These are phyloP conservation scores for Monoraphidium neglectum DNA, from an alignment of 139 green algal genomes.

Conservation along the genomic window DNA sequence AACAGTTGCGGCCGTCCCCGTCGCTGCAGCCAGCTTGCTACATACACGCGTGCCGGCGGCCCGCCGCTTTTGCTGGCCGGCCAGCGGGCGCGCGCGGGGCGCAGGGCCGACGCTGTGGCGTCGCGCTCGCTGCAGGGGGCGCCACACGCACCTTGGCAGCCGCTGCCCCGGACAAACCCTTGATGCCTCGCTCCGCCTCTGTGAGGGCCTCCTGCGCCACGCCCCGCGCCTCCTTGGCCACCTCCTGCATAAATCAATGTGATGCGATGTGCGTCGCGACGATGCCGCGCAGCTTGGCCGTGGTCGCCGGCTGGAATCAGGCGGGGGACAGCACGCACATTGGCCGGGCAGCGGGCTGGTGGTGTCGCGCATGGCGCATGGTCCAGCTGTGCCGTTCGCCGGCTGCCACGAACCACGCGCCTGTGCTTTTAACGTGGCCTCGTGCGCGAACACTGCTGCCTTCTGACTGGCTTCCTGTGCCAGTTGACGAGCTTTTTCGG, in stretches of 20 bases:
- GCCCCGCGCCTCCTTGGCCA: conserved; percentile 10
- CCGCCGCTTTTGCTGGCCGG: no score
- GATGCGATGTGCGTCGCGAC: not conserved
- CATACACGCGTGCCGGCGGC: no score
- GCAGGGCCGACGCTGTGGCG: no score
- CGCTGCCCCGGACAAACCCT: not conserved
- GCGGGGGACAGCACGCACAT: not conserved
- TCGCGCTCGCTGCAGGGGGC: not conserved
- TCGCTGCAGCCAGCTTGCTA: not conserved
- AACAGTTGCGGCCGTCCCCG: not conserved
- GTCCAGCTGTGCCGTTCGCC: not conserved
- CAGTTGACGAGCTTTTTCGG: conserved; percentile 13
- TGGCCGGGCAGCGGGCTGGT: not conserved
- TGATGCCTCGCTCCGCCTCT: conserved; percentile 17
- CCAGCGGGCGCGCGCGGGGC: no score
- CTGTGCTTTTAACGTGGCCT: conserved; percentile 23
- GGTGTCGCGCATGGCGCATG: not conserved
- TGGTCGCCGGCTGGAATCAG: no score
- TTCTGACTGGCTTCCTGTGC: conserved; percentile 27
- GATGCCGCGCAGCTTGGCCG: no score
- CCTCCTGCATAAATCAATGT: conserved; percentile 2
- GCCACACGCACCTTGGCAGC: not conserved
- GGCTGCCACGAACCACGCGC: not conserved
- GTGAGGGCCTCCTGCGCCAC: not conserved
- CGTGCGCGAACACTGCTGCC: conserved; percentile 7